These are phyloP conservation scores for Cytospora chrysosperma DNA, from an alignment of 2,329 filamentous ascomycete genomes.

Conservation along the genomic window DNA sequence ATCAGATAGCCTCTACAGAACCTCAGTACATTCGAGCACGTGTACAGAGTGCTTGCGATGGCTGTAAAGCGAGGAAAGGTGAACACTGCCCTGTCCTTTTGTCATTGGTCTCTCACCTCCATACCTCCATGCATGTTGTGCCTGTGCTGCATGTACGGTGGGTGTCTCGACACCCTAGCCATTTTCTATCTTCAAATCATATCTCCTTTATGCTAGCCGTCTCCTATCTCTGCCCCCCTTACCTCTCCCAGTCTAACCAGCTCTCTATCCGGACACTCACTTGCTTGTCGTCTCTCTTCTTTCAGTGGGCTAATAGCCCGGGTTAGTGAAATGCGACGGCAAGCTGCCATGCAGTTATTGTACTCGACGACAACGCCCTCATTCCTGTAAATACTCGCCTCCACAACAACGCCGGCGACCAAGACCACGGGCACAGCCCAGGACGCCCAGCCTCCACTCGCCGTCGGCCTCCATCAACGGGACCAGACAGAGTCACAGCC, in stretches of 20 bases:
- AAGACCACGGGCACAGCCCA: constrained; percentile 25
- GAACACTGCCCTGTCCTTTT: background rate
- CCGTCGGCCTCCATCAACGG: constrained; percentile 11
- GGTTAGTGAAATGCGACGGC: constrained; percentile 50
- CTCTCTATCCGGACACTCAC: background rate
- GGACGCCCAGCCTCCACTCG: constrained; percentile 25
- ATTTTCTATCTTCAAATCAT: background rate
- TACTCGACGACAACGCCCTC: constrained; percentile 41
- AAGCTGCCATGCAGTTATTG: constrained; percentile 54
- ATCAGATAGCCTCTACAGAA: constrained; percentile 14
- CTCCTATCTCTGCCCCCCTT: background rate
- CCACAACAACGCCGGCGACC: constrained; percentile 38
- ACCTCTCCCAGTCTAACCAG: background rate
- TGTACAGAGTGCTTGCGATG: constrained; percentile 54
- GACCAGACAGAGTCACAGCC: constrained; percentile 3
- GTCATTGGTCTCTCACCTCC: constrained; percentile 25
- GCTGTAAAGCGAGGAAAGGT: constrained; percentile 53
- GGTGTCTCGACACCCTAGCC: background rate
- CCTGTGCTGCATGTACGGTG: background rate
- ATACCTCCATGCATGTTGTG: background rate
- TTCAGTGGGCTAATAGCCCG: background rate
- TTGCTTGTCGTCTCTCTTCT: background rate
- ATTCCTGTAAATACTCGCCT: constrained; percentile 49
- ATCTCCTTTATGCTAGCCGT: background rate
- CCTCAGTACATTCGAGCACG: constrained; percentile 35